A percentile compares a stretch with the other conserved stretches of the same genome.
Evolutionary conservation across 345 rosid genomes (phyloP).

Genomic region (Pelargonium nanum): DNA sequence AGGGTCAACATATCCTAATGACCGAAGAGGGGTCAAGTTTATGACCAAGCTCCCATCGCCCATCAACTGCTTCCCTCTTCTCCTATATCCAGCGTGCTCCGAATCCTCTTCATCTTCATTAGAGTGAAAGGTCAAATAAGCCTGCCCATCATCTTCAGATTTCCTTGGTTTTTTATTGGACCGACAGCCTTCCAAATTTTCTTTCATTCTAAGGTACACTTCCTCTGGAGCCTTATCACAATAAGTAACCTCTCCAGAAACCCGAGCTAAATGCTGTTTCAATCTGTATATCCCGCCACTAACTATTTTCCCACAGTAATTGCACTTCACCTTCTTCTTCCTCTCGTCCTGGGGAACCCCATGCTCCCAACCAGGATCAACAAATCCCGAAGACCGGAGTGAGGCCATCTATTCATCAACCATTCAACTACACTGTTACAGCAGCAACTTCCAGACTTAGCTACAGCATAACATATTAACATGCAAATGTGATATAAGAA

Average conservation of each 20-base stretch:
- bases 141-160: conserved; percentile 15
- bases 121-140: conserved; percentile 15
- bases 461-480: too few species aligned
- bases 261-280: conserved; percentile 31
- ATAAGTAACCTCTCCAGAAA: conserved; percentile 33
- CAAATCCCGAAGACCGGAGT: conserved; percentile 15
- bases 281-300: conserved; percentile 29
- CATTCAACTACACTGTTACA: not conserved
- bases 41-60: conserved; percentile 14
- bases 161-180: conserved; percentile 21
- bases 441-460: too few species aligned
- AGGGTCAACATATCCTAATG: conserved; percentile 38
- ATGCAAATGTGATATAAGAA: too few species aligned
- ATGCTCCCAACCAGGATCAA: conserved; percentile 42
- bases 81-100: conserved; percentile 11
- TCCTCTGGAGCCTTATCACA: conserved; percentile 28
- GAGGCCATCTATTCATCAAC: conserved; percentile 20
- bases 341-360: conserved; percentile 29
- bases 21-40: conserved; percentile 26
- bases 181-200: conserved; percentile 29
- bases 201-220: conserved; percentile 30
- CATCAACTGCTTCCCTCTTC: conserved; percentile 21
- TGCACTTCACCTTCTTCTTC: conserved; percentile 35
- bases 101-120: conserved; percentile 19
- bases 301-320: conserved; percentile 30